Base-by-base conservation (phyloP, 441 rosid genomes). In the Raphanus hybrid region DNA sequence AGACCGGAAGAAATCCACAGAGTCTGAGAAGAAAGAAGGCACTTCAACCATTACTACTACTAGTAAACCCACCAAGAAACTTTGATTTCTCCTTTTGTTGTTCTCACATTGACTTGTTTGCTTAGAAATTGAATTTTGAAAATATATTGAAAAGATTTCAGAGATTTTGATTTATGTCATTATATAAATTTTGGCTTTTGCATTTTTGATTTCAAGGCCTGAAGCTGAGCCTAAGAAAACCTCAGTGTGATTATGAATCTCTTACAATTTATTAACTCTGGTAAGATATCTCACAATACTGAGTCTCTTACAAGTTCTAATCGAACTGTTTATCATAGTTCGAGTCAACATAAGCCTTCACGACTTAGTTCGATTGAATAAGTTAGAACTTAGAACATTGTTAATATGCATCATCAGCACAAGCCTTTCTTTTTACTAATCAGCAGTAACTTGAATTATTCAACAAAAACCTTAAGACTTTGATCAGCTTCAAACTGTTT, bases 1-100 rank as follows among this genome's bases (percentile, higher is more conserved):
- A 80, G 96, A 92, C 81, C 76, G 83, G 84, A 94, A 94, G 75
- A 94, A 94, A 75, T 87, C 89, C 16, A 84, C 87, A 27, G 94
- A 84, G 62, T 84, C 79, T 29, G 87, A 86, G 67, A 89, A 87
- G 86, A 87, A 86, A 73, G 94, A 81, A 74, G 77, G 71, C 15
- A 76, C 35, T 67, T 70, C 82, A 27, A 70, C 76, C 23, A 75
- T 65, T 70, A 75, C 69, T 75, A 75, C 59, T 54, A 75, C 59
- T 54, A 75, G 50, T 6, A 54, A 54, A 54, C 26, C 59, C 59
- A 54, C 82, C n/a, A 80, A 80, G 69, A 75, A 80, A 58, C 55
- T 64, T 58, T 80, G 70, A 80, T 75, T 35, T 35, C 41, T 65
- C 35, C 16, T 59, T 65, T 32, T 43, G 32, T 75, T 54, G 58